Percentiles rank a stretch among this genome's conserved stretches.
Conservation (phyloP, 345 rosid genomes). For the Euphorbia lathyris region DNA sequence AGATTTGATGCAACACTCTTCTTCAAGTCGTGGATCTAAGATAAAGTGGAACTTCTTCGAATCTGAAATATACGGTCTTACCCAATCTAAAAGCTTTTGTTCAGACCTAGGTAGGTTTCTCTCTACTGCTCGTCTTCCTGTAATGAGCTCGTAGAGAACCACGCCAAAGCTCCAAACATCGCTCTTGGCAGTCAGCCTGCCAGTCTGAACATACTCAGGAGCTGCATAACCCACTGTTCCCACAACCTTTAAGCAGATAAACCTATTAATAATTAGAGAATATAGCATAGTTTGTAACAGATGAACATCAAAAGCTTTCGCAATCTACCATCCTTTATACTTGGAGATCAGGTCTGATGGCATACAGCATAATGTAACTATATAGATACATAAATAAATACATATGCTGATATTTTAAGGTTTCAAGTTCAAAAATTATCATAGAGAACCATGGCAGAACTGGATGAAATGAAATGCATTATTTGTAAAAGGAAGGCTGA, state of each 20-base stretch:
- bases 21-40: conserved; percentile 79
- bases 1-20: conserved; percentile 62
- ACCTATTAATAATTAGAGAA: background rate
- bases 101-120: conserved; percentile 79
- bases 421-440: background rate
- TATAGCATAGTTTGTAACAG: background rate
- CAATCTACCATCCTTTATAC: background rate
- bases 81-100: conserved; percentile 95
- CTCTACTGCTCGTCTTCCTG: conserved; percentile 85
- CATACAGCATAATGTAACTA: background rate
- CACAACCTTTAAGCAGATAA: conserved; percentile 57
- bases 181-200: conserved; percentile 83
- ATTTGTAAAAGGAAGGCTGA: too few species aligned
- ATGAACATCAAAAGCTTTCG: background rate
- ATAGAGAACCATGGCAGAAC: background rate
- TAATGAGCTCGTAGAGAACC: conserved; percentile 84
- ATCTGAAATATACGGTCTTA: conserved; percentile 76
- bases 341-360: background rate
- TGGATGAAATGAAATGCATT: background rate
- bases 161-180: conserved; percentile 99
- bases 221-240: conserved; percentile 97
- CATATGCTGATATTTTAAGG: background rate
- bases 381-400: background rate
- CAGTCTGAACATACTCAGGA: conserved; percentile 91
- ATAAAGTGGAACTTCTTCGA: conserved; percentile 76